These are phyloP conservation scores for Nissolia schottii DNA, from an alignment of 306 rosid genomes.

Conservation along the genomic window DNA sequence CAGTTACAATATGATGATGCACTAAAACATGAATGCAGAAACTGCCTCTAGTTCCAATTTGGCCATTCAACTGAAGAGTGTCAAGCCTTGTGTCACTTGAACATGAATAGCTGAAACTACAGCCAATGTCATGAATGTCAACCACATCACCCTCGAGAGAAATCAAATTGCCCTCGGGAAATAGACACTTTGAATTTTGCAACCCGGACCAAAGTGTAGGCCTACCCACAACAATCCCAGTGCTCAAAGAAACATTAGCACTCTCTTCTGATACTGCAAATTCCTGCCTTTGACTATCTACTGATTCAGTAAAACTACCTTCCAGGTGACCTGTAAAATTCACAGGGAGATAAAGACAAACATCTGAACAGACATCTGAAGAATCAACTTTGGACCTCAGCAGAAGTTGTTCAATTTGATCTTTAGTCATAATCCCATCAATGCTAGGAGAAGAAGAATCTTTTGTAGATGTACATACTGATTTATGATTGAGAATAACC, in stretches of 20 bases:
- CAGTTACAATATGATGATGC: constrained; percentile 50
- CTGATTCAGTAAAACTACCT: constrained; percentile 24
- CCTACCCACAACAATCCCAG: constrained; percentile 3
- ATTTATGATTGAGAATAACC: constrained; percentile 29
- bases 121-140: constrained; percentile 41
- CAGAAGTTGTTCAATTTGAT: constrained; percentile 31
- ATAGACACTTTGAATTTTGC: constrained; percentile 37
- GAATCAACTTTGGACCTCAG: constrained; percentile 20
- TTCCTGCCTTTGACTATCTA: constrained; percentile 29
- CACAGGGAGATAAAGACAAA: constrained; percentile 56
- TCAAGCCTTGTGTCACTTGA: constrained; percentile 32
- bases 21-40: constrained; percentile 70
- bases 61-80: constrained; percentile 39
- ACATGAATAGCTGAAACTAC: constrained; percentile 35
- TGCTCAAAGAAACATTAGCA: constrained; percentile 22
- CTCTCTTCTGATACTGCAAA: constrained; percentile 31
- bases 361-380: constrained; percentile 48
- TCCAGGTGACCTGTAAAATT: constrained; percentile 36
- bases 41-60: constrained; percentile 33
- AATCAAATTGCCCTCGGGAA: constrained; percentile 70
- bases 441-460: constrained; percentile 27
- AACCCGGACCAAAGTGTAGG: constrained; percentile 20
- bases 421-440: constrained; percentile 31
- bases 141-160: constrained; percentile 59
- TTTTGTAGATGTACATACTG: constrained; percentile 20